phyloP scores from a whole-genome alignment of 345 rosid genomes.

The Excoecaria cochinchinensis region DNA sequence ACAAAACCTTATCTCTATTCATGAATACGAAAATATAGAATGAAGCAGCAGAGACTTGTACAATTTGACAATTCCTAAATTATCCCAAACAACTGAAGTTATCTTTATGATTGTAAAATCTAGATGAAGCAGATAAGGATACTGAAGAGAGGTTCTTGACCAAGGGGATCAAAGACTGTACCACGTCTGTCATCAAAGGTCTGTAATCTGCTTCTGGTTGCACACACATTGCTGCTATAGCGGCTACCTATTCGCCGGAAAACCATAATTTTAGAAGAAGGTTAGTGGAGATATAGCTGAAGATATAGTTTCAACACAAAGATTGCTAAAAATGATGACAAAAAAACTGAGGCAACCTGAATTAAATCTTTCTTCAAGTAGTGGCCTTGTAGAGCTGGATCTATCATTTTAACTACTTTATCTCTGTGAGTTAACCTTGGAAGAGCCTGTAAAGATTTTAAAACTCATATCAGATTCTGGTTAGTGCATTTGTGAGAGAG shows the following conservation, averaged over 20 bases:
- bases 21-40: neutral
- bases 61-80: neutral
- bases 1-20: neutral
- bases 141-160: constrained; percentile 49
- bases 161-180: constrained; percentile 79
- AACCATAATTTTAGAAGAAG: no score
- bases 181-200: constrained; percentile 94
- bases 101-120: constrained; percentile 32
- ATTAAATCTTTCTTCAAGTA: constrained; percentile 74
- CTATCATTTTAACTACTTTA: constrained; percentile 70
- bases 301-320: neutral
- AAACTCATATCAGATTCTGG: neutral
- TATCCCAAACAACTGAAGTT: constrained; percentile 30
- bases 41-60: neutral
- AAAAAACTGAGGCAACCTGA: constrained; percentile 45
- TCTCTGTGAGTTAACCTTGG: constrained; percentile 78
- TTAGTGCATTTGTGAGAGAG: neutral
- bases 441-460: constrained; percentile 54
- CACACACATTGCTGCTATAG: constrained; percentile 90
- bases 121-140: constrained; percentile 39
- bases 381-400: constrained; percentile 63
- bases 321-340: neutral
- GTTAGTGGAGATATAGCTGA: neutral
- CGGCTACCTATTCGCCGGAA: constrained; percentile 55
- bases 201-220: constrained; percentile 89